These are phyloP conservation scores for Trametes meyenii DNA, from an alignment of 768 basidiomycete species.

Conservation along the genomic window DNA sequence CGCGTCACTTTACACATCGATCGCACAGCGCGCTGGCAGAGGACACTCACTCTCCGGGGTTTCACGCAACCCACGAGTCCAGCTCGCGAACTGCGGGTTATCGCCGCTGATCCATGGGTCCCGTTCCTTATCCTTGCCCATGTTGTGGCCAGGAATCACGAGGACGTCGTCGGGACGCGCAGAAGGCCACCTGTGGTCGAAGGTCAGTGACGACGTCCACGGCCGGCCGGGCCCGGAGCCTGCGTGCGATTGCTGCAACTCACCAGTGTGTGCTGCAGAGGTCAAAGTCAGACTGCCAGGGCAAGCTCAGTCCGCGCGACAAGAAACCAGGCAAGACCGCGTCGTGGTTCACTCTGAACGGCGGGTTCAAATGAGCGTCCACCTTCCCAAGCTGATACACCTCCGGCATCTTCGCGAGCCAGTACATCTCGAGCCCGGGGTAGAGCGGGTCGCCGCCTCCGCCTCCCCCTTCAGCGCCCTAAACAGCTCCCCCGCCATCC, in stretches of 20 bases:
- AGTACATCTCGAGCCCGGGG: not conserved
- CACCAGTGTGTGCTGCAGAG: not conserved
- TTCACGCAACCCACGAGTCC: not conserved
- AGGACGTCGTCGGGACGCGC: not conserved
- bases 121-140: not conserved
- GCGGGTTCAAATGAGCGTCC: not conserved
- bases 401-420: not conserved
- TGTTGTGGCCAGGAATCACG: not conserved
- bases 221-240: no score
- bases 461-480: not conserved
- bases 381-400: not conserved
- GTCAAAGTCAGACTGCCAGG: not conserved
- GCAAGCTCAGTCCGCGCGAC: not conserved
- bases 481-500: not conserved
- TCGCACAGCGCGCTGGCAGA: not conserved
- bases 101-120: not conserved
- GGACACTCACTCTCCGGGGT: not conserved
- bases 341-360: not conserved
- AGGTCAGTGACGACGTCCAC: not conserved
- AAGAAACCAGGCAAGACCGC: not conserved
- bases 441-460: not conserved
- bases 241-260: no score
- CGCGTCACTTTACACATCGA: not conserved
- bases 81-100: not conserved
- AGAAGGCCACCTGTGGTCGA: not conserved